Evolutionary conservation across 257 asterid genomes (phyloP).

Genomic region (Mitragyna speciosa): DNA sequence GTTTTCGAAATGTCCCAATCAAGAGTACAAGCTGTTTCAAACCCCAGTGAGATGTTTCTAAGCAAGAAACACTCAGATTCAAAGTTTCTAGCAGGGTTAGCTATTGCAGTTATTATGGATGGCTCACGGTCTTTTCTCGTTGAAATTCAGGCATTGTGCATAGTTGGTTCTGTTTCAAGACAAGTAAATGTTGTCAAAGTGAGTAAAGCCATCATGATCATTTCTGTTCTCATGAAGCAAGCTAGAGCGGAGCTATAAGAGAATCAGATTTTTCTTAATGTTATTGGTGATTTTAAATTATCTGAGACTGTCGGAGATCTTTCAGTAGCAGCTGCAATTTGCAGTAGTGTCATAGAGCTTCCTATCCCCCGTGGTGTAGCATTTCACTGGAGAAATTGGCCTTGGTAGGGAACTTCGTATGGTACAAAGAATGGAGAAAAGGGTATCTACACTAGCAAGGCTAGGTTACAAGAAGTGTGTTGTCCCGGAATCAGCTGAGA

Average conservation of each 20-base stretch:
- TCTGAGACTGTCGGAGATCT: constrained; percentile 94
- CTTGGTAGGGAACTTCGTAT: constrained; percentile 86
- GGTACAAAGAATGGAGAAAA: constrained; percentile 85
- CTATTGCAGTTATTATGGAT: constrained; percentile 85
- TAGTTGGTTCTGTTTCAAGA: too few relatives aligned
- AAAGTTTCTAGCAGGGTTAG: constrained; percentile 78
- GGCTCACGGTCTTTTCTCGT: constrained; percentile 87
- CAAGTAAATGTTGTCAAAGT: too few relatives aligned
- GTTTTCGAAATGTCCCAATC: constrained; percentile 76
- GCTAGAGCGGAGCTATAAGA: constrained; percentile 94
- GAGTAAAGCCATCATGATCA: too few relatives aligned
- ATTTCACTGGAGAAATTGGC: constrained; percentile 87
- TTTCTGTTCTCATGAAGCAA: constrained; percentile 87
- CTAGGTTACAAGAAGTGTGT: constrained; percentile 82
- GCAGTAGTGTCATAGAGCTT: constrained; percentile 94
- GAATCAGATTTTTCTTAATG: constrained; percentile 79
- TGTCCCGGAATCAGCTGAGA: constrained; percentile 64
- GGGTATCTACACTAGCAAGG: constrained; percentile 68
- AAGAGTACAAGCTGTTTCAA: constrained; percentile 73
- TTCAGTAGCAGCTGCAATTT: constrained; percentile 93
- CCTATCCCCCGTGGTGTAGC: constrained; percentile 86
- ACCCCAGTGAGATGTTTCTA: constrained; percentile 87
- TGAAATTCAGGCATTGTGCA: constrained; percentile 97
- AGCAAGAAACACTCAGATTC: constrained; percentile 77
- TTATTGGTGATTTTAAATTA: constrained; percentile 61